Base-by-base conservation (phyloP, 2,329 filamentous ascomycete genomes). In the Podosphaera aphanis region DNA sequence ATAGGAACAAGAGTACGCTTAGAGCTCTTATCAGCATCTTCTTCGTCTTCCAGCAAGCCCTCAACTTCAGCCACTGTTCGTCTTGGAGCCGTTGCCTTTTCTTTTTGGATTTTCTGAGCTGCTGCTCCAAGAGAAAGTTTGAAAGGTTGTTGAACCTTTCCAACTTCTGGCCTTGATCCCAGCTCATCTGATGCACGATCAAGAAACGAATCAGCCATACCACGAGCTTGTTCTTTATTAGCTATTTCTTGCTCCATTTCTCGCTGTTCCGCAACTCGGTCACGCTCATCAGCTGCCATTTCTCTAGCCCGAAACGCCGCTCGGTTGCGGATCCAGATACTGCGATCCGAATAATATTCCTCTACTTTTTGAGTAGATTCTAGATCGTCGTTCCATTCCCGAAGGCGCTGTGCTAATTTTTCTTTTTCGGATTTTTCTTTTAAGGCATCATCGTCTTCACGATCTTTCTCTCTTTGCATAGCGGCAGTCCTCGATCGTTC, bases 21-120 rank as follows among this genome's bases (percentile, higher is more conserved):
- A 4, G 73, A 73, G 19, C 71, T 70, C 43, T 69, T 66, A 43
- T 80, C 73, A n/a, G 67, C 66, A 50, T 90, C 82, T 58, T 95
- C 90, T 61, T 95, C 90, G 61, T 95, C 86, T 63, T 95, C 90
- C 52, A 98, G 68, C 0, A 98, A 68, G 27, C 84, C 84, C 66
- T 95, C 90, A 46, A 98, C 83, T 59, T 98, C 90, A 47, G 85
- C 85, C 50, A 93, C 79, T 0, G 84, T 93, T 49, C 85, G 79
- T 49, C 83, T 73, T 48, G 73, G 68, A 0, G 73, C 65, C 13
- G 68, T 68, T 36, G 67, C 66, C 45, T 73, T 63, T 47, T 70
- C 67, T 46, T 73, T 63, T 46, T 69, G 70, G 15, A 69, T 70
- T 57, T 74, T 84, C 60, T 92, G 84, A 0, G 84, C 83, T 0